Evolutionary conservation across 495 filamentous ascomycete species (phyloP), one percentile per base, ranked within the genome.

Genomic region (Parathielavia appendiculata): DNA sequence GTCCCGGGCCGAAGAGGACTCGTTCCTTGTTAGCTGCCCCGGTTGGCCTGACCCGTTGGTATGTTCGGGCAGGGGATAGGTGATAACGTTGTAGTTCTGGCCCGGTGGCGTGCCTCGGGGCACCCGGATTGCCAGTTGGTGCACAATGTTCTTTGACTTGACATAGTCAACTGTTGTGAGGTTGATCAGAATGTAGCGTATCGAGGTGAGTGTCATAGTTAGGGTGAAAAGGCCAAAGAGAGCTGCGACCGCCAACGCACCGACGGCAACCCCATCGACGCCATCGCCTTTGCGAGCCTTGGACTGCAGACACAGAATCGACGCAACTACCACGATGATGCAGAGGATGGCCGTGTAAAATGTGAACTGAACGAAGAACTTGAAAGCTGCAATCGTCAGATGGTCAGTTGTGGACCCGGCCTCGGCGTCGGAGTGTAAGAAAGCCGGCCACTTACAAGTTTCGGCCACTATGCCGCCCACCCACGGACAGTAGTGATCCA

Each of bases 401-500:
- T 8, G 47, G 44, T 62, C 52, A 65, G 57, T 20, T 8, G 19
- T 32, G n/a, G 0, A 36, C 16, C 16, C 17, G n/a, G 11, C 5
- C 17, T 20, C 5, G 16, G 48, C 16, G 17, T 54, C n/a, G 6
- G 11, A 17, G 11, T 12, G 20, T 23, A 41, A 5, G 26, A 17
- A 10, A 13, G 35, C 16, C 32, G 20, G 34, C 12, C 23, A 68
- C 77, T 63, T 54, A 80, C 78, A 80, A 0, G 74, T 91, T 66
- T 96, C 92, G 0, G 84, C 87, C 11, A 97, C 84, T 52, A 95
- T 85, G 17, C 92, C 92, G 22, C 92, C 92, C 51, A 95, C 91
- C 90, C 92, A 97, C 1, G 92, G 92, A 69, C 92, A 97, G 64
- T 89, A 96, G 69, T 97, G 92, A 63, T 97, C 92, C 87, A 96